Base-by-base conservation (phyloP, 2,329 filamentous ascomycete genomes). In the Nectriaceae sp. region DNA sequence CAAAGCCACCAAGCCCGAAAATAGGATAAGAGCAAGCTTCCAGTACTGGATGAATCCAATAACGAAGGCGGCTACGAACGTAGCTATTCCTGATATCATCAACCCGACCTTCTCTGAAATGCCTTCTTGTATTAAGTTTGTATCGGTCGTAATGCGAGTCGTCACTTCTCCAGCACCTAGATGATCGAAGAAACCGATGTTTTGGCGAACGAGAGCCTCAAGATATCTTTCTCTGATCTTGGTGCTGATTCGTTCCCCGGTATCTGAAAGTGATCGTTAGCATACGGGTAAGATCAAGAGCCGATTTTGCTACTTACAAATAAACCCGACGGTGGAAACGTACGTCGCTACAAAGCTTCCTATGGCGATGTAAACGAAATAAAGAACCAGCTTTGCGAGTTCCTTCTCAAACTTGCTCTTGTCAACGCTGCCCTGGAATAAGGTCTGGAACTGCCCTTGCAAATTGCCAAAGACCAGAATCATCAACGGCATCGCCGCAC, bases 21-120 rank as follows among this genome's bases (percentile, higher is more conserved):
- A 77, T 35, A 93, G 78, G 57, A 96, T 94, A 42, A 94, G 70
- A 0, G 90, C 90, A 50, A 96, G 74, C 67, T 90, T 93, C 87
- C 89, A 94, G 68, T 85, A 90, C 62, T 87, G 86, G 67, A 90
- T 71, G 65, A 91, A 96, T 6, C 85, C 88, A 54, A 96, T 89
- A 45, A 94, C 75, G 54, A 92, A 92, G 5, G 89, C 88, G 0
- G 89, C 83, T 43, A 91, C 70, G 64, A 95, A 95, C 4, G 87
- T 89, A 1, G 88, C 80, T 2, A 88, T 43, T 3, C 85, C 85
- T 5, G 80, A 81, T 42, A 92, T 60, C 0, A 85, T 88, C 54
- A 93, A 70, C 6, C 80, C 82, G 37, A 92, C 78, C 71, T 92
- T 93, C 67, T 92, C 87, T 0, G 88, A 90, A 31, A 96, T 88